A percentile compares a stretch with the other conserved stretches of the same genome.
phyloP scores from a whole-genome alignment of 192 early-diverging fungal species.

The Podila verticillata region DNA sequence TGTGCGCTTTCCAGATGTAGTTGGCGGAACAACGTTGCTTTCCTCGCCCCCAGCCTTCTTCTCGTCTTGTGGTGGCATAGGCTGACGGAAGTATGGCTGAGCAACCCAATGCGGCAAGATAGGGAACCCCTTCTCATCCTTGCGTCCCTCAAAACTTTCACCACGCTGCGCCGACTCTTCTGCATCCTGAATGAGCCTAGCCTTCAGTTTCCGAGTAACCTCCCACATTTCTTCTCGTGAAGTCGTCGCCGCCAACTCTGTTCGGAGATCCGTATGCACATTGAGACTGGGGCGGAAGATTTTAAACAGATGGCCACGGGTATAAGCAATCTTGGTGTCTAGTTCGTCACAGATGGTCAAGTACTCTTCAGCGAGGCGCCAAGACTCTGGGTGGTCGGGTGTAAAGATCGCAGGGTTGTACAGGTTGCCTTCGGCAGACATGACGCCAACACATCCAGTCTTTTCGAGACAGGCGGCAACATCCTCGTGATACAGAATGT shows the following conservation, averaged over 20 bases:
- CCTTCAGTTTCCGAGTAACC: constrained; percentile 67
- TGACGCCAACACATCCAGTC: constrained; percentile 95
- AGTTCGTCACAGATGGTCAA: constrained; percentile 78
- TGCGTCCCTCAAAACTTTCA: constrained; percentile 33
- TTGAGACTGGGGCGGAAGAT: constrained; percentile 82
- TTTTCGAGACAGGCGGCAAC: constrained; percentile 80
- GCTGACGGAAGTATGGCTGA: constrained; percentile 73
- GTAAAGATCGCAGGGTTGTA: constrained; percentile 93
- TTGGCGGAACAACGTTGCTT: not conserved
- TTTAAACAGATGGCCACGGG: constrained; percentile 94
- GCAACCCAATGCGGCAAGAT: constrained; percentile 72
- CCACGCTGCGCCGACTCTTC: constrained; percentile 12
- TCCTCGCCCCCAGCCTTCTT: constrained; percentile 6
- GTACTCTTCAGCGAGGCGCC: constrained; percentile 90
- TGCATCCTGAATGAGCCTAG: constrained; percentile 54
- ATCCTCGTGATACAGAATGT: constrained; percentile 94
- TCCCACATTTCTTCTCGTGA: constrained; percentile 68
- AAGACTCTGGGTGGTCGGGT: constrained; percentile 66
- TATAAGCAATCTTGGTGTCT: constrained; percentile 73
- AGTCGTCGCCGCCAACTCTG: constrained; percentile 68
- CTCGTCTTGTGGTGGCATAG: constrained; percentile 37
- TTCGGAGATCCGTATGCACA: constrained; percentile 83
- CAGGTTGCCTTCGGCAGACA: constrained; percentile 89
- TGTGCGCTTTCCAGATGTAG: constrained; percentile 14
- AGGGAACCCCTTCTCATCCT: constrained; percentile 61